These are phyloP conservation scores for Bipolaris oryzae DNA, from an alignment of 2,329 filamentous ascomycete species.

Conservation along the genomic window DNA sequence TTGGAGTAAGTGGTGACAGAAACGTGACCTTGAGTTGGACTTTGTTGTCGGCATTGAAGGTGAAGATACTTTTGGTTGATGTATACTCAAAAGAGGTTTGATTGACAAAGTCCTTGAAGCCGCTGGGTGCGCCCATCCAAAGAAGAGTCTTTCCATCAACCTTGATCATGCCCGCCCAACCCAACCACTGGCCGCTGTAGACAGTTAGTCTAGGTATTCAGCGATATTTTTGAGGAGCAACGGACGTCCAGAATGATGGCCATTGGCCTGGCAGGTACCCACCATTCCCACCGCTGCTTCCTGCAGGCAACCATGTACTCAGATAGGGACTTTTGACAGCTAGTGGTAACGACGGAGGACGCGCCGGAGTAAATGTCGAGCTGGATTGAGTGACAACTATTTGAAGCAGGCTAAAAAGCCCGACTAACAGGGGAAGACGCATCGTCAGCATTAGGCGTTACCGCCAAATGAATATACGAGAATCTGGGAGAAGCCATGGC, in stretches of 20 bases:
- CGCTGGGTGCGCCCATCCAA: conserved; percentile 58
- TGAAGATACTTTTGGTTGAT: conserved; percentile 73
- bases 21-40: conserved; percentile 72
- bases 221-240: conserved; percentile 34
- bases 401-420: conserved; percentile 27
- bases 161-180: conserved; percentile 71
- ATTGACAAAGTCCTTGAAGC: conserved; percentile 53
- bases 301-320: conserved; percentile 70
- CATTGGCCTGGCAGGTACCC: conserved; percentile 72
- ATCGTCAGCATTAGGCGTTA: conserved; percentile 19
- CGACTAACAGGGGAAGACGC: conserved; percentile 23
- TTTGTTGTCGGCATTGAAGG: conserved; percentile 65
- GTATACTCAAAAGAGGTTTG: conserved; percentile 73
- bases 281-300: conserved; percentile 66
- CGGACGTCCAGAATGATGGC: conserved; percentile 68
- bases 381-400: conserved; percentile 15
- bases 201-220: conserved; percentile 45
- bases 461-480: background rate
- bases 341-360: conserved; percentile 72
- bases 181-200: conserved; percentile 60
- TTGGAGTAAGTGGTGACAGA: conserved; percentile 70
- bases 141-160: conserved; percentile 59
- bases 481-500: background rate
- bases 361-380: conserved; percentile 67
- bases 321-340: conserved; percentile 78